Base-by-base conservation (phyloP, 805 yeast genomes). In the Metschnikowia henanensis region DNA sequence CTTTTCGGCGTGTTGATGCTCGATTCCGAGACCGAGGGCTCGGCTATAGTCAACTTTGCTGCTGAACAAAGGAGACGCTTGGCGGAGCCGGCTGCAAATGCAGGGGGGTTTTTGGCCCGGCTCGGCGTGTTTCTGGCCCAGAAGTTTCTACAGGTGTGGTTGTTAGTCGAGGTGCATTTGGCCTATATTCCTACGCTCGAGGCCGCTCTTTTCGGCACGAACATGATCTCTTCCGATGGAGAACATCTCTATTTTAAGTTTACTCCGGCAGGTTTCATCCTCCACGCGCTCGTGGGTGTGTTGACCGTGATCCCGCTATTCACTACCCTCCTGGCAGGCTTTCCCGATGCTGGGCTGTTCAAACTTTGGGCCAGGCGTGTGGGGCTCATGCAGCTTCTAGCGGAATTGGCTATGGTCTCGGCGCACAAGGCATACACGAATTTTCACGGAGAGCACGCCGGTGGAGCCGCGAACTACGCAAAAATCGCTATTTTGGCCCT, bases 291-390 rank as follows among this genome's bases (percentile, higher is more conserved):
- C 3, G 29, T 39, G 38, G 17, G 41, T 1, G 35, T 47, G 12
- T 47, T 43, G 31, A 46, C 56, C 8, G 6, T 48, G 13, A 12
- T 48, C 6, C 56, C 56, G 4, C 13, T 43, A 10, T 13, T 39
- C 28, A 23, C 38, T 4, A 34, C 36, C 2, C 18, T 33, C 15
- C 30, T 9, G 2, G 15, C 30, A 6, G 45, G 40, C 8, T 30
- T 36, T 32, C 40, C 45, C 19, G 40, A 30, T 6, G 18, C 17
- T 19, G 40, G 9, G 3, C 9, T 15, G 9, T 4, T 41, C 19
- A 23, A 20, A 26, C 17, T n/a, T 4, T 37, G 37, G 41, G 41
- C 35, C 5, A 12, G 28, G 12, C 33, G 18, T 25, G 26, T 33
- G 13, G 46, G 38, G 4, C 28, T 35, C 12, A 4, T 29, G 5